Percentiles rank a stretch among this genome's conserved stretches.
Conservation (phyloP, 495 filamentous ascomycete species). For the Halenospora varia region DNA sequence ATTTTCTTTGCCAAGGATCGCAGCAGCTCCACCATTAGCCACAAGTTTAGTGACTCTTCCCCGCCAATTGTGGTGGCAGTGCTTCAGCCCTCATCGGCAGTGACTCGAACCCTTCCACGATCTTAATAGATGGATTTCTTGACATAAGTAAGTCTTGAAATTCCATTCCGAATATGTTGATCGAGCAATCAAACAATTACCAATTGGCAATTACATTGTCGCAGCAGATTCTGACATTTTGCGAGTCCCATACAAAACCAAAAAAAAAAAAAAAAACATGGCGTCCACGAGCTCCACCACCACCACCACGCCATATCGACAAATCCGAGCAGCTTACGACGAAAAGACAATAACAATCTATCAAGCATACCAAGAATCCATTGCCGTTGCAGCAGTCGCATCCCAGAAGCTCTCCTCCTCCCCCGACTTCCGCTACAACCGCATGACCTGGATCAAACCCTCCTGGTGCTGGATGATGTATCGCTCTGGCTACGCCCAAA, state of each 20-base stretch:
- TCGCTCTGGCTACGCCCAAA: conserved; percentile 50
- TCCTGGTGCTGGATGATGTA: conserved; percentile 65
- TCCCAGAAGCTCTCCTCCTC: conserved; percentile 48
- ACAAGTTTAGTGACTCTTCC: too few relatives aligned
- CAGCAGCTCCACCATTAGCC: too few relatives aligned
- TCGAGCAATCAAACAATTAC: too few relatives aligned
- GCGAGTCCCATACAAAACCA: too few relatives aligned
- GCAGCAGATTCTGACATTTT: neutral
- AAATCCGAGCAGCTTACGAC: conserved; percentile 50
- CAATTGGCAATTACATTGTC: too few relatives aligned
- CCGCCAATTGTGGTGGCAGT: too few relatives aligned
- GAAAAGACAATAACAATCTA: conserved; percentile 53
- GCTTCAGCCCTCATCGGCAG: too few relatives aligned
- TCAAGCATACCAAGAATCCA: conserved; percentile 53
- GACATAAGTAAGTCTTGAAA: too few relatives aligned
- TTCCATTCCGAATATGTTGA: too few relatives aligned
- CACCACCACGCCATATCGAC: conserved; percentile 38
- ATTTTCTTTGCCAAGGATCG: too few relatives aligned
- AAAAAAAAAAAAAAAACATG: neutral
- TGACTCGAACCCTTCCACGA: too few relatives aligned
- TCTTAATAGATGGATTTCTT: too few relatives aligned
- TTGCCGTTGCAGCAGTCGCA: conserved; percentile 49
- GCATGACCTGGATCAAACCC: conserved; percentile 70
- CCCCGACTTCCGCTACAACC: conserved; percentile 42
- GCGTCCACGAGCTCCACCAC: neutral